Evolutionary conservation across 2,329 filamentous ascomycete species (phyloP).

Genomic region (Periconia sp.): DNA sequence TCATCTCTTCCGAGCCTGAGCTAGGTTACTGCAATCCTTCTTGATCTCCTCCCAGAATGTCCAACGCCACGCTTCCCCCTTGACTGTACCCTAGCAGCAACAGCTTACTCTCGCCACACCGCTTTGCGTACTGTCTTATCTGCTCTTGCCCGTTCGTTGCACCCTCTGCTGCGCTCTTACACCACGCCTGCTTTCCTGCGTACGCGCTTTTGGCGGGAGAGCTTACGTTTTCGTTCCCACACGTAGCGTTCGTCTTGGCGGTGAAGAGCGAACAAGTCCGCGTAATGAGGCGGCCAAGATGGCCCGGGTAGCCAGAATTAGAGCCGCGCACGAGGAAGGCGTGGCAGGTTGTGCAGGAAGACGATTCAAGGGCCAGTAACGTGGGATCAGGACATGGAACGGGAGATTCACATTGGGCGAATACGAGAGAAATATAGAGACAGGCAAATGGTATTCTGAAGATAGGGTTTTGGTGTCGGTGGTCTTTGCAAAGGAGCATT

Average conservation of each 20-base stretch:
- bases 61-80: conserved; percentile 30
- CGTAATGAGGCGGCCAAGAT: conserved; percentile 29
- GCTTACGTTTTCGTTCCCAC: conserved; percentile 33
- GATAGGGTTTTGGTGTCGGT: too few species aligned
- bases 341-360: conserved; percentile 31
- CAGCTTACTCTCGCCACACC: conserved; percentile 35
- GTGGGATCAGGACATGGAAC: conserved; percentile 29
- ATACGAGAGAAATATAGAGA: conserved; percentile 1
- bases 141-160: conserved; percentile 29
- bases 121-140: conserved; percentile 28
- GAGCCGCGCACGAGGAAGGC: conserved; percentile 36
- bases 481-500: too few species aligned
- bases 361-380: conserved; percentile 25
- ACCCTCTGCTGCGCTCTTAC: conserved; percentile 30
- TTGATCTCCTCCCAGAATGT: conserved; percentile 37
- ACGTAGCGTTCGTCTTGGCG: conserved; percentile 13
- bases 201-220: conserved; percentile 35
- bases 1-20: too few species aligned
- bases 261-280: conserved; percentile 27
- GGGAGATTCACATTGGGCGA: conserved; percentile 18
- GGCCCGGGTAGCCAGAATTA: conserved; percentile 34
- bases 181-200: conserved; percentile 32
- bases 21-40: too few species aligned
- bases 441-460: conserved; percentile 2
- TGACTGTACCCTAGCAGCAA: conserved; percentile 34